Base-by-base conservation (phyloP, 1,284 basidiomycete species). In the Stygiomarasmius scandens region DNA sequence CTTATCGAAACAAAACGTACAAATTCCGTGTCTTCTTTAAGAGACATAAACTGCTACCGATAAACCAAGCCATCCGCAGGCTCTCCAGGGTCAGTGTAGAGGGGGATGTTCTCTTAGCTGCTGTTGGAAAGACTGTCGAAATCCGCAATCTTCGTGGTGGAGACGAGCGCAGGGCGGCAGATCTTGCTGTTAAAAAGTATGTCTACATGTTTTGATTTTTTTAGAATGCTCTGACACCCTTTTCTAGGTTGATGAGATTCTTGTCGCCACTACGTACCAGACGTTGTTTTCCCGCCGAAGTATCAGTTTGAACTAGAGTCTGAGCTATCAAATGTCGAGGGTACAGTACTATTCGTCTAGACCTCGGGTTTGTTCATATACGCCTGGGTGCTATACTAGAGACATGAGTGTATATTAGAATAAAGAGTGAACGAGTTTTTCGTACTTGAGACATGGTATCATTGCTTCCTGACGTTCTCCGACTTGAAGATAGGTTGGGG, bases 21-120 rank as follows among this genome's bases (percentile, higher is more conserved):
- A 54, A 36, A 24, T 54, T 54, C 32, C 29, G 44, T 3, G 32
- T 54, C 11, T 54, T 54, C 29, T 54, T 48, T 27, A 47, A 49
- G 24, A 24, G 46, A 2, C 53, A 54, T 23, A 49, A 36, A 4
- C 11, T 36, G 11, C 46, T 54, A 12, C 44, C 45, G 22, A 19
- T 38, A 3, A 54, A 54, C 22, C 45, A 36, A 38, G 19, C 29
- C 3, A 48, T 54, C 22, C 22, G 19, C 27, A 48, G 23, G 29
- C 22, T 54, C 11, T 44, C 19, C 5, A 10, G 20, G 2, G 27
- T 25, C 12, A 19, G 20, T 10, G 46, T 48, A 12, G 45, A 54
- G 38, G 53, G 53, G 14, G 53, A 54, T 34, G 27, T 54, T 3
- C 23, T 54, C 3, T 4, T 54, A 8, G 45, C 46, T 1, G 53